phyloP scores from a whole-genome alignment of 345 rosid genomes.

The Ceriops zippeliana region DNA sequence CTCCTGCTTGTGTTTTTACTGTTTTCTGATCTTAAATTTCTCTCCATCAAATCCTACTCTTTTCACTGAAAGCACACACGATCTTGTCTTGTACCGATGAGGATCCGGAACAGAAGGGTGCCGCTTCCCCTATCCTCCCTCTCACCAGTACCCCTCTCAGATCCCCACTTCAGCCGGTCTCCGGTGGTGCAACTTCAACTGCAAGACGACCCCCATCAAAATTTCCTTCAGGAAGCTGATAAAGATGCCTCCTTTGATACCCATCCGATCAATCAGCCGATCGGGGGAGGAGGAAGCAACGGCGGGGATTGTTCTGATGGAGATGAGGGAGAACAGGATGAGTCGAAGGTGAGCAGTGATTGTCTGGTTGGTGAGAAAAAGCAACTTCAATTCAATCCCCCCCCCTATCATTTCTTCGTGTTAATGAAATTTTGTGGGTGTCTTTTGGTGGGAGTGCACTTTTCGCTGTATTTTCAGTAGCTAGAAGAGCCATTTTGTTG shows the following conservation, averaged over 20 bases:
- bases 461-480: slow-evolving; percentile 9
- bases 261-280: slow-evolving; percentile 38
- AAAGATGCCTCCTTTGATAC: slow-evolving; percentile 5
- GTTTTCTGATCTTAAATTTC: not conserved
- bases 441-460: slow-evolving; percentile 37
- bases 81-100: slow-evolving; percentile 47
- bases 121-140: slow-evolving; percentile 75
- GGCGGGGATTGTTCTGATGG: slow-evolving; percentile 18
- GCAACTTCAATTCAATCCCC: not conserved
- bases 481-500: slow-evolving; percentile 6
- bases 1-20: not conserved
- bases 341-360: slow-evolving; percentile 20
- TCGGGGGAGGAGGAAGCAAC: slow-evolving; percentile 30
- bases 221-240: slow-evolving; percentile 8
- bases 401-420: slow-evolving; percentile 3
- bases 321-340: slow-evolving; percentile 2
- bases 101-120: slow-evolving; percentile 84
- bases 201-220: slow-evolving; percentile 13
- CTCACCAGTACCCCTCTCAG: slow-evolving; percentile 74
- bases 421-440: slow-evolving; percentile 1
- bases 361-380: slow-evolving; percentile 34
- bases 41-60: not conserved
- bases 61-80: not conserved
- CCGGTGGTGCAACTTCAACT: slow-evolving; percentile 54
- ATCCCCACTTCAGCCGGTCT: slow-evolving; percentile 54